These are phyloP conservation scores for Glycine tomentella DNA, from an alignment of 306 rosid species.

Conservation along the genomic window DNA sequence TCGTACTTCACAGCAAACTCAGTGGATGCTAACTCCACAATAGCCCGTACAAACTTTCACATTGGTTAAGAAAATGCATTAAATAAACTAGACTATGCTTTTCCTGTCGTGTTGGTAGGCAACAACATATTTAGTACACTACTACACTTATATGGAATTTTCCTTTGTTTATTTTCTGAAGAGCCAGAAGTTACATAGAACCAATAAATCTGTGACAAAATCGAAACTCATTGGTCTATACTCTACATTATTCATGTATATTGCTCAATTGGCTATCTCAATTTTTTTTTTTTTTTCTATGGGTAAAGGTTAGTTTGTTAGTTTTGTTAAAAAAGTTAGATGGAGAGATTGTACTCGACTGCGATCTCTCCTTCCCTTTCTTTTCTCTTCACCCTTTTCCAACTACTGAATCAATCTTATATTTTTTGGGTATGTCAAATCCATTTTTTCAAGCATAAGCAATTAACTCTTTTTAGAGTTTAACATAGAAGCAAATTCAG, in stretches of 20 bases:
- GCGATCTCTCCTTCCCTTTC: no score
- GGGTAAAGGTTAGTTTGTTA: no score
- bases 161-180: background rate
- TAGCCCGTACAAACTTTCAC: background rate
- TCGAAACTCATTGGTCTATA: background rate
- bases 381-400: no score
- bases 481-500: background rate
- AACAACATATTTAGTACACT: background rate
- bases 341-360: no score
- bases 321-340: no score
- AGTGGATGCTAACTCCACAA: no score
- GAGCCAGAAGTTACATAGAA: background rate
- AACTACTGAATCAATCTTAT: no score
- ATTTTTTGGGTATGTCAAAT: slow-evolving; percentile 1
- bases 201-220: background rate
- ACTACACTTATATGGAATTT: background rate
- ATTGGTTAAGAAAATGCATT: background rate
- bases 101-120: background rate
- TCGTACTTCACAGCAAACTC: background rate
- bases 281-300: background rate
- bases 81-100: background rate
- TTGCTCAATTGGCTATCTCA: background rate
- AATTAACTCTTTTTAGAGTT: background rate
- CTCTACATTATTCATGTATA: background rate
- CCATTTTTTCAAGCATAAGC: background rate